Base-by-base conservation (phyloP, 768 basidiomycete genomes). In the Rickenella mellea region DNA sequence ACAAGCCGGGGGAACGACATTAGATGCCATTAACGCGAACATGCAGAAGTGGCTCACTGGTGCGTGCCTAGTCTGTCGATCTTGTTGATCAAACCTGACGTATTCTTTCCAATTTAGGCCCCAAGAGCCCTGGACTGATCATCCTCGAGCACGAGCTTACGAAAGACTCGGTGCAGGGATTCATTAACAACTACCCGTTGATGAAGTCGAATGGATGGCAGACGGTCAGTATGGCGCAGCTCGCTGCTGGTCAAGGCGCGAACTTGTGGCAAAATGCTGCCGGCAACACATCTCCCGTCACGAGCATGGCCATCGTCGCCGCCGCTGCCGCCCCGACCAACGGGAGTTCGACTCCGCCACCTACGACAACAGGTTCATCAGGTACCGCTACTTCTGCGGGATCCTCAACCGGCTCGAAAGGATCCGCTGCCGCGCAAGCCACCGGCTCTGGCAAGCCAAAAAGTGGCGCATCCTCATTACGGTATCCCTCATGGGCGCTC, bases 71-170 rank as follows among this genome's bases (percentile, higher is more conserved):
- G 19, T 24, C 19, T 9, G 41, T 28, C 24, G 42, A 4, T 17
- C 28, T 15, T 44, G 26, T 41, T 27, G 8, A 41, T 30, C 41
- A 17, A 39, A 42, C 5, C 41, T 17, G 7, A 15, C 24, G 22
- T 33, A 41, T 32, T 25, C 6, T 36, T 41, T 44, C 48, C 46
- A 40, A 57, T 25, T 32, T 55, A 66, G 83, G 79, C 24, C 64
- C 83, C 37, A 89, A 90, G 58, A 64, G 60, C 8, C 82, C 87
- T 2, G 93, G 93, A 26, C 71, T 93, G 19, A 68, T 89, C 47
- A 68, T 88, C 42, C 71, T 96, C 45, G 83, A 94, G 57, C 93
- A 97, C 60, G 92, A 96, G 61, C 64, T 82, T 19, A 71, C 69
- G 25, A 62, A 73, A 31, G 56, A 65, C 48, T 66, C 80, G 25